These are phyloP conservation scores for Monosporozyma aquatica DNA, from an alignment of 805 yeast genomes.

Conservation along the genomic window DNA sequence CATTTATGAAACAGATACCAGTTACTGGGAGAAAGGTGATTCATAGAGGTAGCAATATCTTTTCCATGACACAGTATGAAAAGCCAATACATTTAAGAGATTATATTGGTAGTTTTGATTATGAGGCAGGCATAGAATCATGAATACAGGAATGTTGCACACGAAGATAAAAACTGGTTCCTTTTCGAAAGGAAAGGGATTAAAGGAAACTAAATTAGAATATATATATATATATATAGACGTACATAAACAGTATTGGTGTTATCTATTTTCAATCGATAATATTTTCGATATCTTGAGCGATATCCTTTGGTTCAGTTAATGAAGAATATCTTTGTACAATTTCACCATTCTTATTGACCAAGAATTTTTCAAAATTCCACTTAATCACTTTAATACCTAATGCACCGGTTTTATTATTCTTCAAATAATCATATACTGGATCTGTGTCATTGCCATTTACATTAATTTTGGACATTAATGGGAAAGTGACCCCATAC, in stretches of 20 bases:
- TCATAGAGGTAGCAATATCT: slow-evolving; percentile 17
- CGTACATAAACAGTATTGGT: background rate
- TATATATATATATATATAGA: background rate
- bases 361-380: slow-evolving; percentile 70
- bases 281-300: slow-evolving; percentile 48
- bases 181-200: too few species aligned
- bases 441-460: slow-evolving; percentile 78
- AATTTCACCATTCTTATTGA: slow-evolving; percentile 47
- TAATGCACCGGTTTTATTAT: slow-evolving; percentile 44
- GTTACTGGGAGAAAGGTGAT: slow-evolving; percentile 20
- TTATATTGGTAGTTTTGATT: background rate
- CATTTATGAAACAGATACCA: slow-evolving; percentile 17
- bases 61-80: slow-evolving; percentile 13
- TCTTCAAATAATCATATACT: slow-evolving; percentile 69
- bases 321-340: slow-evolving; percentile 54
- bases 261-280: background rate
- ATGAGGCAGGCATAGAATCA: background rate
- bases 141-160: too few species aligned
- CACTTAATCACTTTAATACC: slow-evolving; percentile 67
- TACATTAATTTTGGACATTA: slow-evolving; percentile 78
- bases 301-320: slow-evolving; percentile 56
- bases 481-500: slow-evolving; percentile 90
- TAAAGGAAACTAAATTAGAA: background rate
- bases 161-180: too few species aligned
- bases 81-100: slow-evolving; percentile 5